Conservation (phyloP, 192 early-diverging fungal species). For the Backusella macrospora region DNA sequence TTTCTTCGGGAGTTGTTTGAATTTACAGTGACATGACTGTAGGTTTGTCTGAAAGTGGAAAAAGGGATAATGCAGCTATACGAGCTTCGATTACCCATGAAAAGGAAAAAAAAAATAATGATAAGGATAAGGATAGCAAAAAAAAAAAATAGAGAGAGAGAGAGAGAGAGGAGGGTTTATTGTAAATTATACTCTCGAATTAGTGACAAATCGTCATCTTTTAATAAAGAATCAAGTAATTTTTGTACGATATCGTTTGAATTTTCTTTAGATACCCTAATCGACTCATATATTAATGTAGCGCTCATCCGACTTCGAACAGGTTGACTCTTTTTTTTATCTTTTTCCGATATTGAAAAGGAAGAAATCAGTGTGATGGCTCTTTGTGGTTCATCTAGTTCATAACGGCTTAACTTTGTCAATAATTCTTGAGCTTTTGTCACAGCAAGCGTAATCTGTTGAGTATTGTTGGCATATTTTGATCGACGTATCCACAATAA, state of each 20-base stretch:
- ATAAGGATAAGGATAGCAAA: no score
- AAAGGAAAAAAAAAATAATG: no score
- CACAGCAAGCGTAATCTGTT: not conserved
- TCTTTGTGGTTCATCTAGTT: not conserved
- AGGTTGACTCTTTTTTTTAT: not conserved
- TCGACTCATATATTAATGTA: not conserved
- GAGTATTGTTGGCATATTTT: not conserved
- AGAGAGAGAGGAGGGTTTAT: no score
- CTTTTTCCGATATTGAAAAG: not conserved
- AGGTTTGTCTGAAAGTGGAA: no score
- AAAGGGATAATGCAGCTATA: no score
- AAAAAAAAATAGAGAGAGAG: no score
- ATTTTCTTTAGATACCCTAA: not conserved
- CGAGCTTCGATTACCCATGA: no score
- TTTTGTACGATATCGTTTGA: constrained; percentile 5
- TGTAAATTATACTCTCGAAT: not conserved
- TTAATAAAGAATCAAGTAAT: not conserved
- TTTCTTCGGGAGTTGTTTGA: no score
- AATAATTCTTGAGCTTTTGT: not conserved
- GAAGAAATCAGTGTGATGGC: not conserved
- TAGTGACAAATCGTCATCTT: not conserved
- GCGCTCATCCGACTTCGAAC: not conserved
- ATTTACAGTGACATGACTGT: no score
- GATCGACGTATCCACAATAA: not conserved
- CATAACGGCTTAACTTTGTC: not conserved